Evolutionary conservation across 2,329 filamentous ascomycete species (phyloP), one percentile per base, ranked within the genome.

Genomic region (Exophiala sp.): DNA sequence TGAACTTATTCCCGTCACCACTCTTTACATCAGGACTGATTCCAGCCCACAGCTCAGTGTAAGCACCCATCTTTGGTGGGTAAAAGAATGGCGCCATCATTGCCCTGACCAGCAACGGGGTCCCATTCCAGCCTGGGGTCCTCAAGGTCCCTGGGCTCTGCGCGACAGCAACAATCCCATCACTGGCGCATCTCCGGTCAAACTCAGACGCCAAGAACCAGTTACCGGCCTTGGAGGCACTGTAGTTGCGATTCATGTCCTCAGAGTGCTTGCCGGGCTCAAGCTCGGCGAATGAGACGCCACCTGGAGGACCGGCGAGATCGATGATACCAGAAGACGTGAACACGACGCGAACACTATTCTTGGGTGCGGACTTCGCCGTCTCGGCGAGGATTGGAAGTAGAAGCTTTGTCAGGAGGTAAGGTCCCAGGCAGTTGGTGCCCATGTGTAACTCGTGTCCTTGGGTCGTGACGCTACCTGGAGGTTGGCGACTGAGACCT

Each of bases 21-120:
- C 69, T 36, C 0, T 69, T 75, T 3, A 79, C 65, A 0, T 76
- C 68, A 0, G 72, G 70, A 0, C 75, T 75, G 24, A 77, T 65
- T 0, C 69, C 76, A 1, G 76, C 72, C 52, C 71, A 81, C 0
- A 81, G 59, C 52, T 75, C 70, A 0, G 78, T 77, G 59, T 78
- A 79, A 0, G 75, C 77, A 0, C 77, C 78, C 29, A 65, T 59
- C 3, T 54, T 60, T 1, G 70, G 59, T 11, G 66, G 64, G 45
- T 72, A 64, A 2, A 69, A 54, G 3, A 69, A 33, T 6, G 57
- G 54, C 1, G 55, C 59, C 46, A 67, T 56, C 32, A 69, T 62
- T 29, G 40, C 14, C 45, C 54, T 40, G 14, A 38, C n/a, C 18
- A 39, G 46, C 34, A 24, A 70, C 64, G 9, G 70, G 51, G 0